These are phyloP conservation scores for Schizosaccharomyces lindneri DNA, from an alignment of 805 yeast genomes.

Conservation along the genomic window DNA sequence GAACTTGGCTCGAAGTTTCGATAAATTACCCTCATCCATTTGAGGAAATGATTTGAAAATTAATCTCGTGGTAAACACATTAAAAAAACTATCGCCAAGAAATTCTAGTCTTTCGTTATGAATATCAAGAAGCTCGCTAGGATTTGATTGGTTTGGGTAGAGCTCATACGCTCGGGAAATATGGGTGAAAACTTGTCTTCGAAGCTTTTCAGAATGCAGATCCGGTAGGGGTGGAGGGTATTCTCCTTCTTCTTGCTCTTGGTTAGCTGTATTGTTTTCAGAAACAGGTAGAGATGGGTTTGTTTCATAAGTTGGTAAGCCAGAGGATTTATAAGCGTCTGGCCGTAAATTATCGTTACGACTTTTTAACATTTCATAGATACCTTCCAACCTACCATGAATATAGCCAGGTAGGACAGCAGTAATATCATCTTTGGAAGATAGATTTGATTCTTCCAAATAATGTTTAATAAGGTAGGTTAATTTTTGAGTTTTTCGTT, in stretches of 20 bases:
- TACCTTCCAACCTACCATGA: background rate
- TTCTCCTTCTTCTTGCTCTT: conserved; percentile 1
- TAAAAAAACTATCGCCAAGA: conserved; percentile 7
- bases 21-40: background rate
- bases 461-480: background rate
- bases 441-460: background rate
- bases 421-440: background rate
- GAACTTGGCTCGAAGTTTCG: conserved; percentile 1
- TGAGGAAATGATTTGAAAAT: background rate
- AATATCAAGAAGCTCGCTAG: background rate
- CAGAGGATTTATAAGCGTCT: background rate
- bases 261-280: background rate
- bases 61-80: conserved; percentile 2
- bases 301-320: background rate
- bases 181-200: background rate
- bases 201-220: background rate
- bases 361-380: background rate
- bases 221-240: background rate
- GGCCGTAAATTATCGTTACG: background rate
- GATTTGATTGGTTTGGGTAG: background rate
- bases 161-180: background rate
- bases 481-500: background rate
- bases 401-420: background rate
- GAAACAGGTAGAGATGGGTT: background rate
- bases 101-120: conserved; percentile 8